Base-by-base conservation (phyloP, 2,329 filamentous ascomycete species). In the Dothideomycetes sp. region DNA sequence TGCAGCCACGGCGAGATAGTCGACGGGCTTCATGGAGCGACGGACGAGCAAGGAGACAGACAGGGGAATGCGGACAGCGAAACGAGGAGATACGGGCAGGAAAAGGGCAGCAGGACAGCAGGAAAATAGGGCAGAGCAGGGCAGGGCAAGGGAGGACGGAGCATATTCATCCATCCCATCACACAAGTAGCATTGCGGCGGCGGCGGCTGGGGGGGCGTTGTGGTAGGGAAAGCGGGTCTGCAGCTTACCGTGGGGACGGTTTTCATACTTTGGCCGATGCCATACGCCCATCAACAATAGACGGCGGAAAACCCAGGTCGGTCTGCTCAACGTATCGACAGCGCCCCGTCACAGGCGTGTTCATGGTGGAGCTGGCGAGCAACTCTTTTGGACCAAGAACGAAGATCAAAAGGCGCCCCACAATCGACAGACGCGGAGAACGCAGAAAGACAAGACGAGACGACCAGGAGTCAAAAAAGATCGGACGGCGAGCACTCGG, bases 231-330 rank as follows among this genome's bases (percentile, higher is more conserved):
- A 31, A 33, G 32, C 37, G 30, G 13, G 25, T 16, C 27, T 33
- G 37, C 37, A 40, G 37, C 37, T 56, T 62, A 65, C 63, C 61
- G 62, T 64, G 53, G 63, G 61, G 58, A 64, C 59, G 46, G 62
- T 65, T 63, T 64, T 65, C 63, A 65, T 65, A 56, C 60, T 64
- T 59, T 45, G 37, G 35, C 37, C 37, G 29, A 27, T 40, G 37
- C 57, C 55, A 54, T 40, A 29, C 37, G 37, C 37, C 29, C 37
- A 27, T 40, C 37, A 40, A 27, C 15, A 19, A 15, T 29, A 29
- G 12, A 40, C 29, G 15, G 16, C 29, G 29, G 24, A 12, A 9
- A 25, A 18, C 6, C 5, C 16, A 30, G 25, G 27, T 18, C 34
- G 13, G 35, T 18, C 35, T 39, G 27, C 35, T 40, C 37, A 33